These are phyloP conservation scores for Sabuloglossum arenarium DNA, from an alignment of 495 filamentous ascomycete species.

Conservation along the genomic window DNA sequence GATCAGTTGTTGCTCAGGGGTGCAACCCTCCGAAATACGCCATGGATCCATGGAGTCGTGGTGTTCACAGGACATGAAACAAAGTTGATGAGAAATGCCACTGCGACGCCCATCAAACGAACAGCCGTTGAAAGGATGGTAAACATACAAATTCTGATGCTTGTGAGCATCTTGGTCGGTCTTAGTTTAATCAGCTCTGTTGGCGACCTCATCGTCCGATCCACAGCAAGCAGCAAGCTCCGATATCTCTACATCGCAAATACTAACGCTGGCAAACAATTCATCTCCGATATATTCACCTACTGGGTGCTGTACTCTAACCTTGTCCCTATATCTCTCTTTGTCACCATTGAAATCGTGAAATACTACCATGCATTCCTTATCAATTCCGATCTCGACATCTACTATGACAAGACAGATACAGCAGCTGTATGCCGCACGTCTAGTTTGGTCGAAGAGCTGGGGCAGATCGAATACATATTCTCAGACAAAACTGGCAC, in stretches of 20 bases:
- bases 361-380: conserved; percentile 96
- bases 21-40: conserved; percentile 87
- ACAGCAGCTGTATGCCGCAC: conserved; percentile 92
- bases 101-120: conserved; percentile 90
- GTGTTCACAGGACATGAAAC: conserved; percentile 98
- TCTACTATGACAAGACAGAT: conserved; percentile 91
- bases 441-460: conserved; percentile 86
- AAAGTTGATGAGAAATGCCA: conserved; percentile 97
- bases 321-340: conserved; percentile 88
- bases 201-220: conserved; percentile 67
- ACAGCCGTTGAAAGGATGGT: conserved; percentile 87
- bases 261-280: conserved; percentile 46
- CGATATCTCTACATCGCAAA: conserved; percentile 47
- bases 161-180: conserved; percentile 62
- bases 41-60: conserved; percentile 92
- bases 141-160: conserved; percentile 79
- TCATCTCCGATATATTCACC: conserved; percentile 88
- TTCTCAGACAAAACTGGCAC: conserved; percentile 99
- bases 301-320: conserved; percentile 99
- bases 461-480: conserved; percentile 96
- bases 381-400: conserved; percentile 93
- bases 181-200: conserved; percentile 79
- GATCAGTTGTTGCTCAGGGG: conserved; percentile 81
- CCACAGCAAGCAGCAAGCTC: conserved; percentile 34
- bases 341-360: conserved; percentile 94